phyloP scores from a whole-genome alignment of 345 rosid genomes.

The Xanthoceras sorbifolium region DNA sequence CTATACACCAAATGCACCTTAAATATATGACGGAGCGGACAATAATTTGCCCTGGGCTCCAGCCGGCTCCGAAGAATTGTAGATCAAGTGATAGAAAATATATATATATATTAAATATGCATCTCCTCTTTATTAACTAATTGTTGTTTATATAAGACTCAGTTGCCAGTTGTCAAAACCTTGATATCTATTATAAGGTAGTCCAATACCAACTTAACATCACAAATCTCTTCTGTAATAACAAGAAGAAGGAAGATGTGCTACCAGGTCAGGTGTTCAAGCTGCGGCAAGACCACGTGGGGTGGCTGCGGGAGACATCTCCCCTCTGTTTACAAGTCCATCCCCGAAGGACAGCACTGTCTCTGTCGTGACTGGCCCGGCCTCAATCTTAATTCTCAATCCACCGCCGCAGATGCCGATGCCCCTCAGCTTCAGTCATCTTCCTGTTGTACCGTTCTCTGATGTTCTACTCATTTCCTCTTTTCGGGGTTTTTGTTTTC shows the following conservation, averaged over 20 bases:
- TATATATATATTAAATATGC: too few species aligned
- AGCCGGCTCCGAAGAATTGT: too few species aligned
- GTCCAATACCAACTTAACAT: too few species aligned
- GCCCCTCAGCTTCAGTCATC: background rate
- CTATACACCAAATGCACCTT: too few species aligned
- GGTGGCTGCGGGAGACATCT: constrained; percentile 27
- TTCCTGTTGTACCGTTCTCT: constrained; percentile 18
- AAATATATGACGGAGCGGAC: too few species aligned
- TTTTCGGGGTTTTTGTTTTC: too few species aligned
- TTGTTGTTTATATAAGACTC: background rate
- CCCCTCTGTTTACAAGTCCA: constrained; percentile 11
- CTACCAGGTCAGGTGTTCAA: constrained; percentile 19
- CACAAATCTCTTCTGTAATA: background rate
- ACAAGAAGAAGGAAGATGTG: constrained; percentile 16
- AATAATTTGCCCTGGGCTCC: too few species aligned
- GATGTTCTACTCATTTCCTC: background rate
- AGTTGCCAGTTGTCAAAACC: too few species aligned
- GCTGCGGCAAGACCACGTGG: constrained; percentile 25
- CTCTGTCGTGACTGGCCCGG: constrained; percentile 23
- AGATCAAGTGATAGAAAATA: too few species aligned
- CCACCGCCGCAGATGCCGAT: background rate
- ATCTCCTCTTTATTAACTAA: too few species aligned
- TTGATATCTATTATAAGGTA: too few species aligned
- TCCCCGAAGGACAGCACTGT: constrained; percentile 24
- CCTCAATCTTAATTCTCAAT: constrained; percentile 9